Percentiles rank a stretch among this genome's conserved stretches.
These are phyloP conservation scores for Ustilago vetiveriae DNA, from an alignment of 1,284 basidiomycete species.

Conservation along the genomic window DNA sequence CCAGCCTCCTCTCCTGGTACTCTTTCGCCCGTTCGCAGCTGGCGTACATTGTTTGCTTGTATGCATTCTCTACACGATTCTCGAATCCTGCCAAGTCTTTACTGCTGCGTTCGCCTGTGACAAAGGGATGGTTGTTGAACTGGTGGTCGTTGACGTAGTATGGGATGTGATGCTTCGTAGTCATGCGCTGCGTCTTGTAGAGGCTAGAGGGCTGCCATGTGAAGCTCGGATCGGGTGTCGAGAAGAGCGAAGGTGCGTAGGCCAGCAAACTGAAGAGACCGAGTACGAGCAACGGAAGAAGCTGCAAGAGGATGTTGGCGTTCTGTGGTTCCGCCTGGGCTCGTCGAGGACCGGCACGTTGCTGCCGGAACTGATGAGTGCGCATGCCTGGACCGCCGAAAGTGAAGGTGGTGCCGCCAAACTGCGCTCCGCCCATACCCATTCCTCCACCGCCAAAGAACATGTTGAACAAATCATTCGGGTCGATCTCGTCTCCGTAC, in stretches of 20 bases:
- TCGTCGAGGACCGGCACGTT: slow-evolving; percentile 50
- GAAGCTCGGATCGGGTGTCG: slow-evolving; percentile 82
- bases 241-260: slow-evolving; percentile 78
- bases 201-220: slow-evolving; percentile 72
- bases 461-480: slow-evolving; percentile 98
- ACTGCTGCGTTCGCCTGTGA: slow-evolving; percentile 42
- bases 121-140: slow-evolving; percentile 78
- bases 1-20: slow-evolving; percentile 50
- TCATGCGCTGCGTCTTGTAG: slow-evolving; percentile 68
- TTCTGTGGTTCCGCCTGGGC: slow-evolving; percentile 69
- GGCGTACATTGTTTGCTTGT: slow-evolving; percentile 51
- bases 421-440: slow-evolving; percentile 68
- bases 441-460: slow-evolving; percentile 88
- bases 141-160: slow-evolving; percentile 88
- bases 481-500: slow-evolving; percentile 81
- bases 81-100: slow-evolving; percentile 47
- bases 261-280: slow-evolving; percentile 76
- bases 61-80: slow-evolving; percentile 51
- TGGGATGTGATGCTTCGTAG: slow-evolving; percentile 75
- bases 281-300: slow-evolving; percentile 77
- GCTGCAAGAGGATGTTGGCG: slow-evolving; percentile 79
- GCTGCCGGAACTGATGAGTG: slow-evolving; percentile 52
- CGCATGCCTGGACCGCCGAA: slow-evolving; percentile 64
- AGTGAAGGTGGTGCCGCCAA: slow-evolving; percentile 56
- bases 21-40: slow-evolving; percentile 47